Percentiles rank a stretch among this genome's conserved stretches.
These are phyloP conservation scores for Polygonum aviculare DNA, from an alignment of 148 eudicot species.

Conservation along the genomic window DNA sequence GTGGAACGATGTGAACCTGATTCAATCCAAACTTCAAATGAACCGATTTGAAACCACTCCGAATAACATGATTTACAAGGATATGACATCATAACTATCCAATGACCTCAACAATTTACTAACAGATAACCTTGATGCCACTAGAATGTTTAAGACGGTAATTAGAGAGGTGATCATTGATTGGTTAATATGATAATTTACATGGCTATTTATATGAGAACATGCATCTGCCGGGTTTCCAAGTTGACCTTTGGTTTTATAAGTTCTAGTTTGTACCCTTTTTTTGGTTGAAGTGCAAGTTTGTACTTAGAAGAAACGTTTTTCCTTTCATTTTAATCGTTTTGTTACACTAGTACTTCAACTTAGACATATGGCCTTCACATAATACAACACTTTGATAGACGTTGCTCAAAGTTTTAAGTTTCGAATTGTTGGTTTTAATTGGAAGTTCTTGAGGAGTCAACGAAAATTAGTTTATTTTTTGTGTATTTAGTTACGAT, in stretches of 20 bases:
- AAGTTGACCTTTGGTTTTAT: neutral
- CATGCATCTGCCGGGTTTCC: neutral
- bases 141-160: neutral
- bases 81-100: too few relatives aligned
- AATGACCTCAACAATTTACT: too few relatives aligned
- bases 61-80: too few relatives aligned
- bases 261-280: too few relatives aligned
- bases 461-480: neutral
- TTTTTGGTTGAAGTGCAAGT: too few relatives aligned
- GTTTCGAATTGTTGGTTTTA: neutral
- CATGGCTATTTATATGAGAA: neutral
- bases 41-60: too few relatives aligned
- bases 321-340: neutral
- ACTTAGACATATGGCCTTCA: neutral
- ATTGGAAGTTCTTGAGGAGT: neutral
- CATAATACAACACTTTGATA: neutral
- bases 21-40: too few relatives aligned
- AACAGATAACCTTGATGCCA: too few relatives aligned
- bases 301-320: neutral
- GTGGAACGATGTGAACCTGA: too few relatives aligned
- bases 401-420: neutral
- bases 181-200: neutral
- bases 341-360: neutral
- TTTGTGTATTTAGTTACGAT: too few relatives aligned
- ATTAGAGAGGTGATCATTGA: neutral